phyloP scores from a whole-genome alignment of 768 basidiomycete genomes.

The Omphalotus guepiniiformis region DNA sequence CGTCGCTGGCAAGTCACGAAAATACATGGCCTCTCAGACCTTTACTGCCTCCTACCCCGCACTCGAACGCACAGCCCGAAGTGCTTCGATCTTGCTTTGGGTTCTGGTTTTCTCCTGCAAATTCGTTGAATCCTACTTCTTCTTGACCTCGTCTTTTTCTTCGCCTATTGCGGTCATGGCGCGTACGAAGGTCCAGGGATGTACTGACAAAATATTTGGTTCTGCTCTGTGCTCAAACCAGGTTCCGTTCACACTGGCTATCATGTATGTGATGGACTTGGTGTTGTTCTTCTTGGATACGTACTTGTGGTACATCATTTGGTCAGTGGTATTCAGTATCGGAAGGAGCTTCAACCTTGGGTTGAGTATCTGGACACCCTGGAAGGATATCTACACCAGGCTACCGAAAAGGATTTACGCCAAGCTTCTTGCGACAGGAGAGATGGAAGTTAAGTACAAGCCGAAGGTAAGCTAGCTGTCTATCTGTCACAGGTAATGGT shows the following conservation, averaged over 20 bases:
- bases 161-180: slow-evolving; percentile 97
- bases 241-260: slow-evolving; percentile 88
- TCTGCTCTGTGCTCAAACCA: slow-evolving; percentile 83
- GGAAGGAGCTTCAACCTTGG: slow-evolving; percentile 88
- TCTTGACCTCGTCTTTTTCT: slow-evolving; percentile 95
- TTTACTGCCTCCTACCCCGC: slow-evolving; percentile 97
- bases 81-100: slow-evolving; percentile 87
- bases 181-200: slow-evolving; percentile 88
- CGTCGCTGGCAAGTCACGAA: slow-evolving; percentile 94
- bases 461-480: slow-evolving; percentile 63
- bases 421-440: slow-evolving; percentile 89
- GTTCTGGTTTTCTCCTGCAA: slow-evolving; percentile 94
- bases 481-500: not conserved
- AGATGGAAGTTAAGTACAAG: slow-evolving; percentile 99
- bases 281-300: slow-evolving; percentile 99
- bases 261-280: slow-evolving; percentile 99
- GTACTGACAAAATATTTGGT: slow-evolving; percentile 82
- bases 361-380: slow-evolving; percentile 98
- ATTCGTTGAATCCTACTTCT: slow-evolving; percentile 96
- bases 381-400: slow-evolving; percentile 95
- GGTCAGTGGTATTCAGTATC: slow-evolving; percentile 94
- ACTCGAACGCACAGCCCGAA: slow-evolving; percentile 66
- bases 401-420: slow-evolving; percentile 98
- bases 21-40: slow-evolving; percentile 98
- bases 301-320: slow-evolving; percentile 99